Conservation (phyloP, 2,329 filamentous ascomycete genomes). For the Cordyceps sp. region DNA sequence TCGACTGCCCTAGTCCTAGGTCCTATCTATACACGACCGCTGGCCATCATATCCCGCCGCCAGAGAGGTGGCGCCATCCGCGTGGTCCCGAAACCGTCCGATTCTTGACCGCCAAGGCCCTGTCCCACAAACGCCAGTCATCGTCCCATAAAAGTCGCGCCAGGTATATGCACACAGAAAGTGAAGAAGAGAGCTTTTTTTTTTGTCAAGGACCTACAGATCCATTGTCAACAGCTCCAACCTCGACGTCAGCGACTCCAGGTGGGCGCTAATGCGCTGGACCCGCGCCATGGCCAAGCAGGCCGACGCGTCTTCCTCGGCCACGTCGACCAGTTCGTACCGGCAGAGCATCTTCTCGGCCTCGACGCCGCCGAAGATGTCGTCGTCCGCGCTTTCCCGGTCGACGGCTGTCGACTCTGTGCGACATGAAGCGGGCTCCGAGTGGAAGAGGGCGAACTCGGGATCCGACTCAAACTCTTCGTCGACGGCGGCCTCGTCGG, state of each 20-base stretch:
- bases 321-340: slow-evolving; percentile 46
- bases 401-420: slow-evolving; percentile 21
- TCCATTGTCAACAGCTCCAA: slow-evolving; percentile 20
- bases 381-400: slow-evolving; percentile 24
- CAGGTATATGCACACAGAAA: too few species aligned
- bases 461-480: slow-evolving; percentile 46
- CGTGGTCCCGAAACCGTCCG: too few species aligned
- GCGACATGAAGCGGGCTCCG: slow-evolving; percentile 13
- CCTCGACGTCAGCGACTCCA: slow-evolving; percentile 18
- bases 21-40: too few species aligned
- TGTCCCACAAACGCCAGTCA: too few species aligned
- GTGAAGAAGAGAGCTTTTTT: too few species aligned
- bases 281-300: slow-evolving; percentile 30
- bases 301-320: slow-evolving; percentile 28
- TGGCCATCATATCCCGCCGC: too few species aligned
- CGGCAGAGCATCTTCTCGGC: slow-evolving; percentile 45
- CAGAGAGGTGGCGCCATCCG: too few species aligned
- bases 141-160: too few species aligned
- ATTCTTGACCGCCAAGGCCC: too few species aligned
- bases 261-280: slow-evolving; percentile 26
- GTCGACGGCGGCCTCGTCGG: slow-evolving; percentile 19
- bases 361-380: slow-evolving; percentile 36
- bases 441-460: slow-evolving; percentile 43
- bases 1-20: too few species aligned
- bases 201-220: slow-evolving; percentile 11